Conservation (phyloP, 108 stramenopile species). For the Tribonema minus region DNA sequence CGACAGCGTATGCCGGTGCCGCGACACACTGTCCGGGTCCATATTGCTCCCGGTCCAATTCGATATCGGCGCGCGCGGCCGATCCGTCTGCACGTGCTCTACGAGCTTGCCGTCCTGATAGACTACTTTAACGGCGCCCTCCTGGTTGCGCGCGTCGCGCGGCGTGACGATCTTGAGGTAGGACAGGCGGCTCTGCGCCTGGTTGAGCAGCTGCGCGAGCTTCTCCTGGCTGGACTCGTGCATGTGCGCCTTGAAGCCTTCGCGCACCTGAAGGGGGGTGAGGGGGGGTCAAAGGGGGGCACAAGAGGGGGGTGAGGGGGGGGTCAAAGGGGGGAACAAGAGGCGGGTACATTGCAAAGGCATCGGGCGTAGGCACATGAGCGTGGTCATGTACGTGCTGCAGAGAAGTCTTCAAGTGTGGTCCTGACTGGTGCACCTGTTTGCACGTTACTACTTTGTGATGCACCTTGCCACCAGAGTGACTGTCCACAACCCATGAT, state of each 20-base stretch:
- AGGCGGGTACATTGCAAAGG: no score
- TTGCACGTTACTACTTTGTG: no score
- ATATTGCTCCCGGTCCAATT: conserved; percentile 47
- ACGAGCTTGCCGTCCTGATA: conserved; percentile 37
- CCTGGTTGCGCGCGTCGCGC: conserved; percentile 1
- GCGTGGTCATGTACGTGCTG: no score
- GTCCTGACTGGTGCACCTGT: no score
- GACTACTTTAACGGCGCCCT: conserved; percentile 1
- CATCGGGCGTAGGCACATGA: no score
- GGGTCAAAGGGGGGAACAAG: no score
- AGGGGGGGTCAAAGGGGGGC: no score
- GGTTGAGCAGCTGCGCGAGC: neutral
- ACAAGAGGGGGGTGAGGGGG: no score
- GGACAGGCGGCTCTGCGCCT: conserved; percentile 28
- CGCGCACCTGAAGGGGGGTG: neutral
- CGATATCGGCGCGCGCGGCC: neutral
- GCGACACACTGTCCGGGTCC: conserved; percentile 46
- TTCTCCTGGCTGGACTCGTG: neutral
- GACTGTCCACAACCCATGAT: no score
- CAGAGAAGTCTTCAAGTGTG: no score
- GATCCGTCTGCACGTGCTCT: conserved; percentile 3
- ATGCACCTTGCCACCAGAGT: no score
- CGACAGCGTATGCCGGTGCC: conserved; percentile 14
- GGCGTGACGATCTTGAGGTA: conserved; percentile 44
- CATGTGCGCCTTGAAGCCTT: neutral